Conservation (phyloP, 2,329 filamentous ascomycete genomes). For the Dactylella cylindrospora region DNA sequence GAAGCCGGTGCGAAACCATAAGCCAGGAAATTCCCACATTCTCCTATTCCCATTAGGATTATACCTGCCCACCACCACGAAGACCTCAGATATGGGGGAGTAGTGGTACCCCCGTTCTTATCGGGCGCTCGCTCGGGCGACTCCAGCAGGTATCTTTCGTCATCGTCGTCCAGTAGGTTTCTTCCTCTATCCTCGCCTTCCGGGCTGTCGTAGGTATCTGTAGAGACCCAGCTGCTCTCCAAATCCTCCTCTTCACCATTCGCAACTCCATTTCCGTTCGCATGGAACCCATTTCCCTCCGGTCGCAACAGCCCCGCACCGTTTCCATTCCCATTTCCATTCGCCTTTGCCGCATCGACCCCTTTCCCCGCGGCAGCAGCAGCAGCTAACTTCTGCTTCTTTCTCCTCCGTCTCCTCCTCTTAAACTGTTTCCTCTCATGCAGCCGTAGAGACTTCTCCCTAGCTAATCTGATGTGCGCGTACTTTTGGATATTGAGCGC, state of each 20-base stretch:
- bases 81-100: constrained; percentile 79
- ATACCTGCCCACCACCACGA: constrained; percentile 97
- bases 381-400: constrained; percentile 21
- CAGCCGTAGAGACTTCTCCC: constrained; percentile 61
- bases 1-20: constrained; percentile 98
- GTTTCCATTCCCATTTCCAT: constrained; percentile 44
- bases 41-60: constrained; percentile 85
- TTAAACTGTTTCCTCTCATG: constrained; percentile 43
- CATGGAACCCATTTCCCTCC: constrained; percentile 29
- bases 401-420: constrained; percentile 50
- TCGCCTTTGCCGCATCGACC: not conserved
- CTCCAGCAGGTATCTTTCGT: constrained; percentile 42
- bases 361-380: constrained; percentile 17
- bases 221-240: constrained; percentile 39
- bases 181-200: constrained; percentile 49
- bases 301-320: constrained; percentile 16
- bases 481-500: constrained; percentile 96
- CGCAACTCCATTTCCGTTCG: not conserved
- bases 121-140: constrained; percentile 26
- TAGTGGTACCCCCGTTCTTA: constrained; percentile 50
- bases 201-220: constrained; percentile 50
- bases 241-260: constrained; percentile 31
- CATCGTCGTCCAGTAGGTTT: constrained; percentile 8
- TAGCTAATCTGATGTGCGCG: constrained; percentile 80
- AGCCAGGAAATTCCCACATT: constrained; percentile 93